Percentiles rank a stretch among this genome's conserved stretches.
Conservation (phyloP, 2,329 filamentous ascomycete genomes). For the Decorospora gaudefroyi region DNA sequence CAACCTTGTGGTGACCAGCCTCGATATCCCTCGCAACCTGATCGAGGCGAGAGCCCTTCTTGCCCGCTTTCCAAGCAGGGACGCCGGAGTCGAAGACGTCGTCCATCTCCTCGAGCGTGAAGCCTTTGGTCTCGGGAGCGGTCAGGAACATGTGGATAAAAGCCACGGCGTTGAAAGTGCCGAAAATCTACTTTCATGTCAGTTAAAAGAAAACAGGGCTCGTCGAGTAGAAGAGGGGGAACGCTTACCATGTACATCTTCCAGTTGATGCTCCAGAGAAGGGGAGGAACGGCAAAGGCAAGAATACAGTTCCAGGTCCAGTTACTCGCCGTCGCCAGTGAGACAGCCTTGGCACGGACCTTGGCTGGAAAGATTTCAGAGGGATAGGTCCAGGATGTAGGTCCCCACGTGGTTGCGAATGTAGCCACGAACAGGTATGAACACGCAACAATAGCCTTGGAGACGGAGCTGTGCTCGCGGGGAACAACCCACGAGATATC, state of each 20-base stretch:
- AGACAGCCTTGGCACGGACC: slow-evolving; percentile 50
- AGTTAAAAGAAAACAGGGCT: background rate
- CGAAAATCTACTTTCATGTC: slow-evolving; percentile 37
- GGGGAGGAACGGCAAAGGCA: slow-evolving; percentile 49
- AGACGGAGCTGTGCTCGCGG: slow-evolving; percentile 56
- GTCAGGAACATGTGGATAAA: slow-evolving; percentile 49
- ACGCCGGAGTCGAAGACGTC: slow-evolving; percentile 46
- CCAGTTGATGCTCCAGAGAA: slow-evolving; percentile 50
- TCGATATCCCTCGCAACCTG: slow-evolving; percentile 45
- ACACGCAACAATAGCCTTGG: slow-evolving; percentile 58
- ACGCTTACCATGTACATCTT: slow-evolving; percentile 48
- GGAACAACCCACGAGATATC: slow-evolving; percentile 63
- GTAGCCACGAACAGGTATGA: slow-evolving; percentile 53
- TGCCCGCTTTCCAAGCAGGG: slow-evolving; percentile 43
- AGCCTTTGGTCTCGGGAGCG: slow-evolving; percentile 49
- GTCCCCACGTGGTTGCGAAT: slow-evolving; percentile 51
- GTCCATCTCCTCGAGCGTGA: slow-evolving; percentile 51
- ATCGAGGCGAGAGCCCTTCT: slow-evolving; percentile 42
- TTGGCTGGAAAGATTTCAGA: slow-evolving; percentile 49
- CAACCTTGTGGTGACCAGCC: slow-evolving; percentile 41
- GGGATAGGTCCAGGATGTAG: slow-evolving; percentile 45
- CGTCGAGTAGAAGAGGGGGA: background rate
- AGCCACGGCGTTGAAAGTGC: slow-evolving; percentile 46
- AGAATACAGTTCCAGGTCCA: slow-evolving; percentile 50
- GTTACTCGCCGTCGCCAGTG: slow-evolving; percentile 47